A percentile compares a stretch with the other conserved stretches of the same genome.
These are phyloP conservation scores for Wickerhamiella hasegawae DNA, from an alignment of 805 yeast species.

Conservation along the genomic window DNA sequence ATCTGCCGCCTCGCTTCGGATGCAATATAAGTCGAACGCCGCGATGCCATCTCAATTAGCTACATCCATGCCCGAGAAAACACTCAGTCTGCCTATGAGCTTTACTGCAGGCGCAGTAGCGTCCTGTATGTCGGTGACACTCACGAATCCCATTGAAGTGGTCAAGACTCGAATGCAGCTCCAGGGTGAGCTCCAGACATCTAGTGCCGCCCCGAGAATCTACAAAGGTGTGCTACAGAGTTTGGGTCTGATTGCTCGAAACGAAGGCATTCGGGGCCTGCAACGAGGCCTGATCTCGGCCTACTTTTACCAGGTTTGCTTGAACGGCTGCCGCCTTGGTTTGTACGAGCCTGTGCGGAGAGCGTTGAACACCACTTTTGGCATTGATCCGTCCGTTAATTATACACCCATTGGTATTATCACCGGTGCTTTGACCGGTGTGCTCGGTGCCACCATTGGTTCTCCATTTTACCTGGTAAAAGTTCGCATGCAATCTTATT, in stretches of 20 bases:
- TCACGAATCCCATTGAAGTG: slow-evolving; percentile 89
- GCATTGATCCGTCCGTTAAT: slow-evolving; percentile 32
- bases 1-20: too few species aligned
- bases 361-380: slow-evolving; percentile 35
- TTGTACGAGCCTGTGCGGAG: slow-evolving; percentile 79
- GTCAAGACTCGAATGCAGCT: slow-evolving; percentile 92
- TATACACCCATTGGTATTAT: slow-evolving; percentile 52
- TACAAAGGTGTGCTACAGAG: slow-evolving; percentile 85
- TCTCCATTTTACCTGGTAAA: slow-evolving; percentile 86
- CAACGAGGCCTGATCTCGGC: slow-evolving; percentile 88
- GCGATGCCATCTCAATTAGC: too few species aligned
- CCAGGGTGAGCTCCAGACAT: slow-evolving; percentile 71
- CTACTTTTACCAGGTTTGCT: slow-evolving; percentile 73
- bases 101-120: slow-evolving; percentile 86
- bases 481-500: slow-evolving; percentile 92
- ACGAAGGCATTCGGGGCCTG: slow-evolving; percentile 76
- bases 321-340: slow-evolving; percentile 90
- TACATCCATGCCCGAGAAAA: neutral
- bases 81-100: slow-evolving; percentile 35
- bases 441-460: slow-evolving; percentile 76
- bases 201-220: slow-evolving; percentile 29
- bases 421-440: slow-evolving; percentile 74
- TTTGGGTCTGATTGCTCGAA: slow-evolving; percentile 45
- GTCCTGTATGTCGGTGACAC: slow-evolving; percentile 94
- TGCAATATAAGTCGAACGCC: too few species aligned